Evolutionary conservation across 805 yeast species (phyloP), one percentile per base, ranked within the genome.

Genomic region (Scheffersomyces amazonensis): DNA sequence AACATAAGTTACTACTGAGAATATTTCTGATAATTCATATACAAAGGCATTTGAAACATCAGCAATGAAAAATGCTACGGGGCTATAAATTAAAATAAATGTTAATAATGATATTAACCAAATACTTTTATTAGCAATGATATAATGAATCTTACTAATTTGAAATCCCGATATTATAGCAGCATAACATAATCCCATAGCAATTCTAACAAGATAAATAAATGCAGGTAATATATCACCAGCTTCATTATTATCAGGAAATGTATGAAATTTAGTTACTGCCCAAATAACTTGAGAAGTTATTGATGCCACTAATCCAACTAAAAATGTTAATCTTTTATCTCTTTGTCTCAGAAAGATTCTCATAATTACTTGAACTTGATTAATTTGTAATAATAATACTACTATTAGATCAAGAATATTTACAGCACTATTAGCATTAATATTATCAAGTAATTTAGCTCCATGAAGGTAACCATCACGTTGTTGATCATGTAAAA

Each of bases 11-110:
- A 85, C 81, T 15, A 86, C 75, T 31, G 83, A 80, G 58, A 85
- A 83, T 31, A 85, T 66, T 52, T 85, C 91, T 16, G 88, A 79
- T 36, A 85, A 65, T 44, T 81, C 84, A 40, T 75, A 75, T n/a
- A 81, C 80, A 85, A 89, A 87, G 5, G 81, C 70, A 54, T 79
- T 80, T 0, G 90, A 73, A 3, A 87, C 78, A 61, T 86, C 95
- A 4, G 88, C 83, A 34, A 87, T 70, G 54, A 85, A 87, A 44
- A 86, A 77, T 0, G 81, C 83, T 27, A 83, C 77, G 7, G 87
- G 82, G 8, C 80, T 54, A 45, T 79, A 72, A 1, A 81, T 73
- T 10, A 80, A 71, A 1, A 83, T 43, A 6, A 77, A 53, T 3
- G 86, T 76, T 17, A 82, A 55, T 0, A 76, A 15, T 0, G 88